Evolutionary conservation across 768 basidiomycete species (phyloP), one percentile per base, ranked within the genome.

Genomic region (Pleurotus sapidus): DNA sequence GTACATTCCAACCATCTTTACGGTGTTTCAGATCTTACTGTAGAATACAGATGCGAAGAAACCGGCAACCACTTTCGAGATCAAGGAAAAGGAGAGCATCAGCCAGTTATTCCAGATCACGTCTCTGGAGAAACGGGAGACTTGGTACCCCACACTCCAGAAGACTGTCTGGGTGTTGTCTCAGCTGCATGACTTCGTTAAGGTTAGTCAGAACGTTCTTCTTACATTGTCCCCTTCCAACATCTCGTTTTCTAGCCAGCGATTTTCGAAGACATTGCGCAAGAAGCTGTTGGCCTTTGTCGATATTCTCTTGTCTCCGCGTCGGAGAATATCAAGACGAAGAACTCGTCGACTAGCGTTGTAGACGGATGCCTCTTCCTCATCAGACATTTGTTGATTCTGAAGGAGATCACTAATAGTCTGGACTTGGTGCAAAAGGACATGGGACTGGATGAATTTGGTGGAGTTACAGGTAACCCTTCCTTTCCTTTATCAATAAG

Each of bases 221-320:
- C 9, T 34, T 34, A 34, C 30, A 34, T 49, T 2, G 49, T 15
- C n/a, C 49, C 25, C 25, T 40, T 14, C 37, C 46, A 39, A 34
- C 39, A 39, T 40, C 30, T 15, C 45, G 38, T 53, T 37, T 57
- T 56, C 51, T 58, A 98, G 95, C 87, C 91, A n/a, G 88, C 86
- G 1, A 95, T 98, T 57, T 99, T 97, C 58, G 91, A 95, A 64
- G 97, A 99, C 68, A 91, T 98, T 40, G 95, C 96, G 0, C 92
- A 95, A 72, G 95, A 98, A 72, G 93, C 95, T 0, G 80, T 97
- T 30, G 78, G 81, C 11, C 75, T 93, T 3, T 96, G 95, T 68
- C 84, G 88, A 37, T 81, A 88, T 58, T 96, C 95, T 0, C 81
- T 98, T 3, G 77, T 89, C 37, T 70, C 80, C 4, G 93, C 91